Percentiles rank a stretch among this genome's conserved stretches.
phyloP scores from a whole-genome alignment of 1,284 basidiomycete genomes.

The Gymnopus androsaceus region DNA sequence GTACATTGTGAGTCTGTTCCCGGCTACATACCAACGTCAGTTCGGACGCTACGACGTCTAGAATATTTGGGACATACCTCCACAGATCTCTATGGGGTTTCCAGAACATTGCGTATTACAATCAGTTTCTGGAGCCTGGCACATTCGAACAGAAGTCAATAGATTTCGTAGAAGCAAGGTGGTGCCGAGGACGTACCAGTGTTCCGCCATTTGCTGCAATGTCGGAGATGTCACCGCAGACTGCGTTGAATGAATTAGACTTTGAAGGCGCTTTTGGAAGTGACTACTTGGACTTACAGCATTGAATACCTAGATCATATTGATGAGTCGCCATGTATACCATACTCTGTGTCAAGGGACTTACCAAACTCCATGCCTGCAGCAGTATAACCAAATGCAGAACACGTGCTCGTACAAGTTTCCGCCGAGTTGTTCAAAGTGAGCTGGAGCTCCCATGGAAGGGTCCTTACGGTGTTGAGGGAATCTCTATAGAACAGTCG shows the following conservation, averaged over 20 bases:
- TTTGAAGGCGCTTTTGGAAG: neutral
- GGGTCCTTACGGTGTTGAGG: constrained; percentile 38
- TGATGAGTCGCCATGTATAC: too few relatives aligned
- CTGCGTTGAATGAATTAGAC: constrained; percentile 33
- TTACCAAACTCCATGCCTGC: constrained; percentile 61
- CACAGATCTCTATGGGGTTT: constrained; percentile 66
- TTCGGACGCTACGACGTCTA: neutral
- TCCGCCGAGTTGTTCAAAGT: constrained; percentile 61
- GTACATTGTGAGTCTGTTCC: constrained; percentile 53
- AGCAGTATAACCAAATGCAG: constrained; percentile 64
- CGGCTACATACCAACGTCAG: constrained; percentile 22
- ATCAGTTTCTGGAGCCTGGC: constrained; percentile 22
- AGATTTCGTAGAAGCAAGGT: neutral
- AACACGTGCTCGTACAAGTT: constrained; percentile 64
- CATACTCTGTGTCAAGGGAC: too few relatives aligned
- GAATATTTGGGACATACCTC: constrained; percentile 29
- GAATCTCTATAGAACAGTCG: constrained; percentile 16
- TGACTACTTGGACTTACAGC: constrained; percentile 53
- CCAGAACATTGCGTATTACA: constrained; percentile 59
- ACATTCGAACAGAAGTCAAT: neutral
- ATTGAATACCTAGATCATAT: too few relatives aligned
- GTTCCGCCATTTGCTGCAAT: constrained; percentile 43
- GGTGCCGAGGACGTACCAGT: neutral
- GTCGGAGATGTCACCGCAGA: constrained; percentile 67
- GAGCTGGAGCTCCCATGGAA: constrained; percentile 62